Base-by-base conservation (phyloP, 73 alveolate species). In the Paraurostyla sp. region DNA sequence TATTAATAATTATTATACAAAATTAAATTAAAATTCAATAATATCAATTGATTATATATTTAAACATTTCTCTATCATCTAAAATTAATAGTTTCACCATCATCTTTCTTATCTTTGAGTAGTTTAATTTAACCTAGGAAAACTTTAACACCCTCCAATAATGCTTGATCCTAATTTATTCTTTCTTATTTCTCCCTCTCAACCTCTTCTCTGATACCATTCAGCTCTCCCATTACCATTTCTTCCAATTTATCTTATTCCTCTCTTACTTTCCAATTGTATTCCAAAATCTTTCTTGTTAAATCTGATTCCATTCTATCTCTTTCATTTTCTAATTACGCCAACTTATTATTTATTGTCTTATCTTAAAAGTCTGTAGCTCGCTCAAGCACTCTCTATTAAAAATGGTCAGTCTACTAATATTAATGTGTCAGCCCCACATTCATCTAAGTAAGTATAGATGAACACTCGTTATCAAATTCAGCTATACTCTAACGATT, bases 101-200 rank as follows among this genome's bases (percentile, higher is more conserved):
- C 22, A 11, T 20, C 22, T 54, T 54, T 54, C 25, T 54, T 6
- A 15, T 54, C 7, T 54, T 59, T 43, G n/a, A 27, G 22, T 27
- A 27, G 49, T 59, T 11, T 38, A 1, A 11, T 65, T 58, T 38
- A 1, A 65, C 1, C 41, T 11, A 33, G 41, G 41, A 65, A 11
- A 65, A 35, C 32, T 38, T 65, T 38, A 38, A 38, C 82, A 65
- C 42, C 42, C 57, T 73, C 2, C 0, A 45, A 22, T n/a, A 73
- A 18, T 1, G 11, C 56, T 30, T 73, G 27, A 73, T 73, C 87
- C 4, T 22, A 15, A 2, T 2, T 30, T 27, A 30, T 4, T 50
- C 87, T 42, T 30, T 73, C 87, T 36, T 50, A 43, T 49, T 35
- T 73, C 29, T 73, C 87, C 42, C 87, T 73, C 7, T 73, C 87